Conservation (phyloP, 2,329 filamentous ascomycete species). For the Bipolaris gigantea region DNA sequence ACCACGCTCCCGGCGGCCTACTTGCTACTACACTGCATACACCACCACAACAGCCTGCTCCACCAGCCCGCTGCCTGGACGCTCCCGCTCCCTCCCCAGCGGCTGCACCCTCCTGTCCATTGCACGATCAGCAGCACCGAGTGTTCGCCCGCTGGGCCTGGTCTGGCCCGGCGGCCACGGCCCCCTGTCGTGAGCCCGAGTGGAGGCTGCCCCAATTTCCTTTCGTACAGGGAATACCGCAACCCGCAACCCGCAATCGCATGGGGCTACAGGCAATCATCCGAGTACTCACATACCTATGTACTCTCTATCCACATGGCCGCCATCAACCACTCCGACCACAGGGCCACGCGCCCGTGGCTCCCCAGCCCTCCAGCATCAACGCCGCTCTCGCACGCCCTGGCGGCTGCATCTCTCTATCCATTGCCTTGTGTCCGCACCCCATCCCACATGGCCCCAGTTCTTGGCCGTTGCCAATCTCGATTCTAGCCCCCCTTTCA, state of each 20-base stretch:
- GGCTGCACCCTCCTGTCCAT: background rate
- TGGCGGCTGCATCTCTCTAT: background rate
- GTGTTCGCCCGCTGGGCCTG: conserved; percentile 1
- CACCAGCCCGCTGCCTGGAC: background rate
- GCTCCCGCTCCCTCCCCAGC: background rate
- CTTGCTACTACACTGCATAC: background rate
- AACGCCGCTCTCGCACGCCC: conserved; percentile 22
- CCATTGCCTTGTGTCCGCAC: conserved; percentile 5
- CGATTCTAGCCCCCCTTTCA: conserved; percentile 15
- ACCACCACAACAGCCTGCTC: background rate
- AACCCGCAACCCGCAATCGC: background rate
- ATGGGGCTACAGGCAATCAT: background rate
- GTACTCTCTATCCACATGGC: background rate
- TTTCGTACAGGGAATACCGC: background rate
- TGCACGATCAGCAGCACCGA: conserved; percentile 6
- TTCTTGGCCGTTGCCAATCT: background rate
- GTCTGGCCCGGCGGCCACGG: conserved; percentile 12
- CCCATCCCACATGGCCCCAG: background rate
- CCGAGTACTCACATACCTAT: background rate
- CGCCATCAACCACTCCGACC: background rate
- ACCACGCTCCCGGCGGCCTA: too few species aligned
- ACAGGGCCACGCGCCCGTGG: background rate
- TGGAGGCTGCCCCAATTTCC: conserved; percentile 9
- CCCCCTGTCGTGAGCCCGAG: background rate
- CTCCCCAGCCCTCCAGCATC: conserved; percentile 5